Percentiles rank a stretch among this genome's conserved stretches.
Conservation (phyloP, 345 rosid species). For the Eucalyptus pauciflora region DNA sequence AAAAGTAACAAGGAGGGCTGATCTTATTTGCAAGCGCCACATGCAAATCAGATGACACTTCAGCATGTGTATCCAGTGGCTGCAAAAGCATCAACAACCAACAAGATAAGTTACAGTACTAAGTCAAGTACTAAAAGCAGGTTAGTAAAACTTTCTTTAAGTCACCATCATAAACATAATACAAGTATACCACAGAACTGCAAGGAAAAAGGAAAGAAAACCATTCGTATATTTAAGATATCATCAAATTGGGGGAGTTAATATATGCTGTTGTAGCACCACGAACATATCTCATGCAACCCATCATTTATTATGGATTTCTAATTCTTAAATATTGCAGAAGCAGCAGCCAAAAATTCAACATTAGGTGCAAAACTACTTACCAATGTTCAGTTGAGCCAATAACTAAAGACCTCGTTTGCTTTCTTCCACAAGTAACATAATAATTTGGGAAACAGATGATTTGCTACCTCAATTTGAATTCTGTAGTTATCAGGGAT, state of each 20-base stretch:
- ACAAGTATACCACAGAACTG: not conserved
- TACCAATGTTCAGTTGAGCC: not conserved
- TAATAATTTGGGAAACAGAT: not conserved
- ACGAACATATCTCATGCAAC: not conserved
- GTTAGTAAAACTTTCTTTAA: not conserved
- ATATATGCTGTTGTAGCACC: not conserved
- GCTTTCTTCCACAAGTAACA: not conserved
- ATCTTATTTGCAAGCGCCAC: conserved; percentile 12
- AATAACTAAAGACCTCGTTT: not conserved
- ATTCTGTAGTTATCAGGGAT: not conserved
- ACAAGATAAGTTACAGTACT: not conserved
- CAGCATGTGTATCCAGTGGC: conserved; percentile 39
- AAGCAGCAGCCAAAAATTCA: not conserved
- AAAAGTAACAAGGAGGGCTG: conserved; percentile 33
- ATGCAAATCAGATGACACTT: conserved; percentile 5
- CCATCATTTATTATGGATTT: not conserved
- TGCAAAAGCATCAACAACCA: conserved; percentile 2
- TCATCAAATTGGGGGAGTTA: not conserved
- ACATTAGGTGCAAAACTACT: not conserved
- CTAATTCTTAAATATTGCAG: not conserved
- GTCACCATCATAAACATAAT: not conserved
- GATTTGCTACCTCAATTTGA: not conserved
- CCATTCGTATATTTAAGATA: not conserved
- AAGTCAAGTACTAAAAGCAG: not conserved
- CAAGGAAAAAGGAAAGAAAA: not conserved